These are phyloP conservation scores for Saccharomycopsis amapae DNA, from an alignment of 805 yeast genomes.

Conservation along the genomic window DNA sequence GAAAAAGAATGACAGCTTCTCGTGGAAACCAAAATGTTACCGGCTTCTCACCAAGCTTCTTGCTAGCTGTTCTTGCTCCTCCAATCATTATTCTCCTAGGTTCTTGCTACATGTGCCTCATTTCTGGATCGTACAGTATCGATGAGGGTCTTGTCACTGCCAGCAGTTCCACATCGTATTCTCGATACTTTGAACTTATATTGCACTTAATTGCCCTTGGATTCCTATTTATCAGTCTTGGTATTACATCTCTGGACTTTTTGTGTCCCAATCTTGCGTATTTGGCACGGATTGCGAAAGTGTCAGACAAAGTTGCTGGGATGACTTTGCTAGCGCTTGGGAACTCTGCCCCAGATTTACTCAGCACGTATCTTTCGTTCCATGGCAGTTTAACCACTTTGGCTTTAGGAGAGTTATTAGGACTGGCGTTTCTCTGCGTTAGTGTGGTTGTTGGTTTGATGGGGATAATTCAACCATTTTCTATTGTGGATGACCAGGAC, in stretches of 20 bases:
- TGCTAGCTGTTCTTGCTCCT: too few relatives aligned
- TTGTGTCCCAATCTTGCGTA: slow-evolving; percentile 70
- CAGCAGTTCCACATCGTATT: too few relatives aligned
- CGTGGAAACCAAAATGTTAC: too few relatives aligned
- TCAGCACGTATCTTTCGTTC: slow-evolving; percentile 80
- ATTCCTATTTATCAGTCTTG: slow-evolving; percentile 54
- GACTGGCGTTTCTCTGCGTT: slow-evolving; percentile 77
- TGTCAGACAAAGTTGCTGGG: slow-evolving; percentile 78
- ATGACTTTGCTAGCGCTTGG: slow-evolving; percentile 85
- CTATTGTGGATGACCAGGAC: slow-evolving; percentile 31
- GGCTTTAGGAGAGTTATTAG: slow-evolving; percentile 84
- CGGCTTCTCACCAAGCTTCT: too few relatives aligned
- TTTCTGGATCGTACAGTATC: too few relatives aligned
- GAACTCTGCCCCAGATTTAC: slow-evolving; percentile 85
- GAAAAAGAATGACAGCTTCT: too few relatives aligned
- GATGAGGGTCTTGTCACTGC: too few relatives aligned
- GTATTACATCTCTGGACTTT: slow-evolving; percentile 73
- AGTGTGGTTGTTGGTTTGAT: slow-evolving; percentile 76
- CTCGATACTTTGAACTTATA: neutral
- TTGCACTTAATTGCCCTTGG: slow-evolving; percentile 15
- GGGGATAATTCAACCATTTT: slow-evolving; percentile 59
- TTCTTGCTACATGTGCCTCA: too few relatives aligned
- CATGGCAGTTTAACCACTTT: slow-evolving; percentile 58
- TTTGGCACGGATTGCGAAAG: slow-evolving; percentile 47
- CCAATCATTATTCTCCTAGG: too few relatives aligned